Evolutionary conservation across 2,329 filamentous ascomycete genomes (phyloP).

Genomic region (Stachybotrys elegans): DNA sequence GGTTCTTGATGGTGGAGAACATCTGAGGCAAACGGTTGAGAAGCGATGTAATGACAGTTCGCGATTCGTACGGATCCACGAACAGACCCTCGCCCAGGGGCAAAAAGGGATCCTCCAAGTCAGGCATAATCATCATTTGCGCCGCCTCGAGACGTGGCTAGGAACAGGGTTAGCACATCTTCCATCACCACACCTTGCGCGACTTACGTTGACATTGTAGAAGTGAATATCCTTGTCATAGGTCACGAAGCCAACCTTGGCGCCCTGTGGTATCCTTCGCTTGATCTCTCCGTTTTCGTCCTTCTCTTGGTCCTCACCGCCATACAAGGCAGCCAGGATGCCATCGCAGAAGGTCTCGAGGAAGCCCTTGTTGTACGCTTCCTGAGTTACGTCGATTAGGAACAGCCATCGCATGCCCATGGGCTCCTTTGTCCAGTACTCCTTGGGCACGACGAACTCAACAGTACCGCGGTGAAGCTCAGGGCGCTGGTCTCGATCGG

Average conservation of each 20-base stretch:
- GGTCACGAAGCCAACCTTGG: conserved; percentile 90
- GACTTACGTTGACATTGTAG: conserved; percentile 82
- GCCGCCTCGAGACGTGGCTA: conserved; percentile 74
- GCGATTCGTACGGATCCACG: conserved; percentile 89
- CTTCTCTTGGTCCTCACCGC: conserved; percentile 47
- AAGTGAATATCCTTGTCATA: conserved; percentile 97
- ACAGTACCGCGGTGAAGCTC: conserved; percentile 90
- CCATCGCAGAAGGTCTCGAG: conserved; percentile 87
- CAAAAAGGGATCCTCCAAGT: conserved; percentile 93
- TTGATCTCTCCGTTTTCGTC: conserved; percentile 48
- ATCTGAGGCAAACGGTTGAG: conserved; percentile 76
- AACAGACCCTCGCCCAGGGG: conserved; percentile 88
- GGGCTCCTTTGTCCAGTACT: conserved; percentile 96
- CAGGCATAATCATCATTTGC: conserved; percentile 98
- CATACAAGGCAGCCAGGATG: conserved; percentile 79
- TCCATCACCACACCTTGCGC: neutral
- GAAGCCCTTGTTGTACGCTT: conserved; percentile 86
- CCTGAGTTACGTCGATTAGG: conserved; percentile 87
- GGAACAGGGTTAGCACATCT: conserved; percentile 10
- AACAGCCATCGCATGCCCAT: conserved; percentile 86
- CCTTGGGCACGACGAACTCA: conserved; percentile 94
- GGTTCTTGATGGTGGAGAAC: conserved; percentile 83
- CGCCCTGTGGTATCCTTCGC: conserved; percentile 64
- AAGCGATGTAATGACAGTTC: conserved; percentile 81
- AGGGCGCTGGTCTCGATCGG: conserved; percentile 83